Evolutionary conservation across 2,329 filamentous ascomycete genomes (phyloP).

Genomic region (Triangularia verruculosa): DNA sequence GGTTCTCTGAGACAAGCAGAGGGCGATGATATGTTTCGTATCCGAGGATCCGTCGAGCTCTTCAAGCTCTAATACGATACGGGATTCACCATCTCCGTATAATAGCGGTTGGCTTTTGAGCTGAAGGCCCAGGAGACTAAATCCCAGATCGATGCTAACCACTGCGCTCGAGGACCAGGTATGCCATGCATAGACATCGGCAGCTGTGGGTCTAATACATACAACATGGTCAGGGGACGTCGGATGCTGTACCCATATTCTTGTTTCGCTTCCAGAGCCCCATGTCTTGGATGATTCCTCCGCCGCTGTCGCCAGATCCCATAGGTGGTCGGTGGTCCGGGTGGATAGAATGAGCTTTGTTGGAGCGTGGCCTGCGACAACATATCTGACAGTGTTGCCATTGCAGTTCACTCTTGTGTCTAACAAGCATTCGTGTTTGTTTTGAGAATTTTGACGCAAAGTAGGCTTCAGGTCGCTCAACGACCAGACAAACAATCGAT

Average conservation of each 20-base stretch:
- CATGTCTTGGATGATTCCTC: constrained; percentile 3
- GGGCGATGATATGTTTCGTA: not conserved
- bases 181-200: not conserved
- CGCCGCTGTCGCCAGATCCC: not conserved
- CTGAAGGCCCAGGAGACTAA: not conserved
- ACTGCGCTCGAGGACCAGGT: not conserved
- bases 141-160: not conserved
- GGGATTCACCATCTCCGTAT: not conserved
- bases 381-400: constrained; percentile 4
- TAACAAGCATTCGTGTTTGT: not conserved
- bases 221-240: constrained; percentile 1
- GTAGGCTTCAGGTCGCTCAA: not conserved
- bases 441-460: not conserved
- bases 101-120: not conserved
- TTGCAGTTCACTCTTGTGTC: not conserved
- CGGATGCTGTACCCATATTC: constrained; percentile 10
- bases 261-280: not conserved
- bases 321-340: constrained; percentile 10
- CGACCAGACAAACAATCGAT: not conserved
- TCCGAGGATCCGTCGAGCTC: not conserved
- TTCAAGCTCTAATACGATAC: not conserved
- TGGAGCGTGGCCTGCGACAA: not conserved
- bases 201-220: not conserved
- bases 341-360: constrained; percentile 12
- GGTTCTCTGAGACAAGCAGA: not conserved